Base-by-base conservation (phyloP, 257 asterid species). In the Petrea volubilis region DNA sequence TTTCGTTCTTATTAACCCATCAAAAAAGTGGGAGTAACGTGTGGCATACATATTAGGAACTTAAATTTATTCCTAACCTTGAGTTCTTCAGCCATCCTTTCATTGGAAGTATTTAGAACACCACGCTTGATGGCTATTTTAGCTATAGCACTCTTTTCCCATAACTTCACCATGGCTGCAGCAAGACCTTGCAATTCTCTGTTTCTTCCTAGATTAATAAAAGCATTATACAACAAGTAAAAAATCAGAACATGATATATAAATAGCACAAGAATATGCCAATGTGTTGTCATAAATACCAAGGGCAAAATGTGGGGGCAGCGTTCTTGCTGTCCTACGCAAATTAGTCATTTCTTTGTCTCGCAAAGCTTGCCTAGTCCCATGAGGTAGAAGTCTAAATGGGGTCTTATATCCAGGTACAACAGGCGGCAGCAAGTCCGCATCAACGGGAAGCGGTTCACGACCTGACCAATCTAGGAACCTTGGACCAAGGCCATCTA, bases 11-110 rank as follows among this genome's bases (percentile, higher is more conserved):
- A 24, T 31, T 7, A n/a, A 47, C 24, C 3, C 13, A 68, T 28
- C 17, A 44, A 2, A 43, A 12, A 67, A 56, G 44, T 56, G 57
- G 9, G 5, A 58, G 49, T 38, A 67, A 34, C n/a, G 28, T 12
- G 18, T 14, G 34, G 52, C 5, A 49, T 51, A 21, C 31, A 33
- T 49, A 58, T 21, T n/a, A 41, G 25, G 29, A 17, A 43, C 47
- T 24, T 31, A 27, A 38, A 52, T 50, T 13, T 49, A 52, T 46
- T 36, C 21, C 69, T 33, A 46, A 93, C 99, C 97, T 87, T 94
- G 79, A 94, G 96, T 78, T 91, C 97, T 83, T 91, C 95, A 4
- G 96, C 96, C 96, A 94, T 94, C 83, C 92, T 85, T 74, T 94
- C 97, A 43, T 89, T 94, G 77, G 68, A 71, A 47, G 97, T 91